Evolutionary conservation across 2,329 filamentous ascomycete genomes (phyloP).

Genomic region (Hypoxylon sp.): DNA sequence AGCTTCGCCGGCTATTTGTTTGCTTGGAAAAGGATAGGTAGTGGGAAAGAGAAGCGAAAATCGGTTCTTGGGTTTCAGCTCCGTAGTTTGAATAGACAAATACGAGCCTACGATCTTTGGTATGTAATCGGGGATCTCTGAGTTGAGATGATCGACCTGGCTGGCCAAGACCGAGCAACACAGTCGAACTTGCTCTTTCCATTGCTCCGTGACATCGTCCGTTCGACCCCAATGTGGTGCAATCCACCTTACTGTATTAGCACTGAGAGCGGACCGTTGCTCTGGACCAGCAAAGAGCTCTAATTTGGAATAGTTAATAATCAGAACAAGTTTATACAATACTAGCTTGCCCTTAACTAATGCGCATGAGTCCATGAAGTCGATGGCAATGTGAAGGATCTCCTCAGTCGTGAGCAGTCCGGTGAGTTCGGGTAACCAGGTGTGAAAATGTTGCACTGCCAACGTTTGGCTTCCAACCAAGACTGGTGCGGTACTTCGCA

Average conservation of each 20-base stretch:
- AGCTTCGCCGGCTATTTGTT: conserved; percentile 69
- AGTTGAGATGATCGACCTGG: conserved; percentile 81
- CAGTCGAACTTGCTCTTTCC: conserved; percentile 91
- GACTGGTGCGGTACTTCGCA: conserved; percentile 87
- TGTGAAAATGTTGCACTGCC: conserved; percentile 95
- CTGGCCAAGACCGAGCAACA: conserved; percentile 94
- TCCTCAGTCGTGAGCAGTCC: conserved; percentile 83
- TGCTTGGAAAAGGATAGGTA: conserved; percentile 87
- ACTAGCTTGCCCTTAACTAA: conserved; percentile 91
- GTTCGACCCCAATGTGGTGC: conserved; percentile 91
- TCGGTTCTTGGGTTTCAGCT: conserved; percentile 68
- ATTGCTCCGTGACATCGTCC: conserved; percentile 81
- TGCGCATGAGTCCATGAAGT: conserved; percentile 92
- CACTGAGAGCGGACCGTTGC: conserved; percentile 78
- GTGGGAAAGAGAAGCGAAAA: conserved; percentile 92
- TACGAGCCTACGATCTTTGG: conserved; percentile 94
- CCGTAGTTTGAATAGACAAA: conserved; percentile 74
- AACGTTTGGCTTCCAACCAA: conserved; percentile 95
- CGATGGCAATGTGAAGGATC: conserved; percentile 89
- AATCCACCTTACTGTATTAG: conserved; percentile 91
- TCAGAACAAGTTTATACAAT: conserved; percentile 90
- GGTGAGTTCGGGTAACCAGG: conserved; percentile 93
- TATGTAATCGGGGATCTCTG: conserved; percentile 89
- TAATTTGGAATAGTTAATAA: conserved; percentile 89
- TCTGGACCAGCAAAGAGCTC: conserved; percentile 85